phyloP scores from a whole-genome alignment of 495 filamentous ascomycete species.

The Xylaria nigripes region DNA sequence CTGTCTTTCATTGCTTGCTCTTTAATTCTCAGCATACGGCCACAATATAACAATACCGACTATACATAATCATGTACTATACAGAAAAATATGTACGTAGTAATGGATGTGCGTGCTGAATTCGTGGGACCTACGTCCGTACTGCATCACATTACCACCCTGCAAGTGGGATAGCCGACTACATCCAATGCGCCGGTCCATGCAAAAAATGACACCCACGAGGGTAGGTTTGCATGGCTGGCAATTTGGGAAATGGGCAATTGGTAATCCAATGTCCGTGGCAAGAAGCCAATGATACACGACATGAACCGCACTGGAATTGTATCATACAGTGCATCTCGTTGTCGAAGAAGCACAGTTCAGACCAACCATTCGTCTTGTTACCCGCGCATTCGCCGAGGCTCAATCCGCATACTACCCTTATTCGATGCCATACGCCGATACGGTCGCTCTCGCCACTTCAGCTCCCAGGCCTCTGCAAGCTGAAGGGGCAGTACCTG shows the following conservation, averaged over 20 bases:
- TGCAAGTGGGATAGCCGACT: neutral
- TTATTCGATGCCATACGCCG: neutral
- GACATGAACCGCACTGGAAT: neutral
- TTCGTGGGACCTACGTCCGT: neutral
- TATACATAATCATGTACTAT: neutral
- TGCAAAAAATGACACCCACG: constrained; percentile 1
- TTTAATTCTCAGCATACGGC: too few species aligned
- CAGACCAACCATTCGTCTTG: neutral
- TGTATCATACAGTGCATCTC: neutral
- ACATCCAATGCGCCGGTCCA: neutral
- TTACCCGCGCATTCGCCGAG: neutral
- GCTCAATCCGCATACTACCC: neutral
- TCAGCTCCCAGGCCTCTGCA: neutral
- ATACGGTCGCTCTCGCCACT: neutral
- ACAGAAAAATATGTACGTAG: neutral
- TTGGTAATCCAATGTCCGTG: neutral
- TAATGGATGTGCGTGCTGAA: too few species aligned
- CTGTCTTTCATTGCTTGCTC: neutral
- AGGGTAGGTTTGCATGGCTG: constrained; percentile 2
- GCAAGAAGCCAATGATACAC: neutral
- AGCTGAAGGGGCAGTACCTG: neutral
- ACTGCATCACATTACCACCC: neutral
- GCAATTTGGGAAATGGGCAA: neutral
- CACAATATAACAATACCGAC: too few species aligned
- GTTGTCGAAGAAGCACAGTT: neutral